phyloP scores from a whole-genome alignment of 2,329 filamentous ascomycete genomes.

The Aspergillus ruber region DNA sequence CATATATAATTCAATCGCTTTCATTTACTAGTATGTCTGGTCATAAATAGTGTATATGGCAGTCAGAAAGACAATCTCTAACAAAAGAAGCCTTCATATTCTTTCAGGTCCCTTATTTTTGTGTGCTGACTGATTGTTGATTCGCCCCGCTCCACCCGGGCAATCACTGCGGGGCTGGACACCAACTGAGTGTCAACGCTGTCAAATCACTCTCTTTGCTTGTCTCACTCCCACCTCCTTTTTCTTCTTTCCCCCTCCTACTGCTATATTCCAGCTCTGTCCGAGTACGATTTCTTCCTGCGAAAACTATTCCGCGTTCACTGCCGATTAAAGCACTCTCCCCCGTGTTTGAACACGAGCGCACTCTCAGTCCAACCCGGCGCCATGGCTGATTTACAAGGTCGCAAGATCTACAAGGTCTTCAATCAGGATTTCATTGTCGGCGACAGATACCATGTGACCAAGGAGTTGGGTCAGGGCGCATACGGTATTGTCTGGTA shows the following conservation, averaged over 20 bases:
- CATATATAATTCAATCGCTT: not conserved
- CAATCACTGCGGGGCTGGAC: not conserved
- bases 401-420: slow-evolving; percentile 95
- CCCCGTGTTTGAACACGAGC: not conserved
- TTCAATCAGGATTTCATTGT: slow-evolving; percentile 99
- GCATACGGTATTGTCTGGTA: slow-evolving; percentile 99
- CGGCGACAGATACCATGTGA: slow-evolving; percentile 96
- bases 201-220: slow-evolving; percentile 15
- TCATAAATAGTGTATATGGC: too few species aligned
- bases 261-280: not conserved
- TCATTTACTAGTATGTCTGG: too few species aligned
- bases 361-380: not conserved
- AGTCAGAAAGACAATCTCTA: too few species aligned
- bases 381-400: slow-evolving; percentile 54
- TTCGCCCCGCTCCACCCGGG: too few species aligned
- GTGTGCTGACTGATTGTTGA: too few species aligned
- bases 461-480: slow-evolving; percentile 95
- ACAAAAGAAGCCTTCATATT: too few species aligned
- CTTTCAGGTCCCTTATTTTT: too few species aligned
- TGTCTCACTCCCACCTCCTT: slow-evolving; percentile 3
- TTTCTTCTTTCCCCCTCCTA: slow-evolving; percentile 2
- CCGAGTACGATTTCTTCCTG: not conserved
- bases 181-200: not conserved
- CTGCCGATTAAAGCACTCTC: not conserved
- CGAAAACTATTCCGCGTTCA: not conserved